phyloP scores from a whole-genome alignment of 2,329 filamentous ascomycete species.

The Diaporthe destruens region DNA sequence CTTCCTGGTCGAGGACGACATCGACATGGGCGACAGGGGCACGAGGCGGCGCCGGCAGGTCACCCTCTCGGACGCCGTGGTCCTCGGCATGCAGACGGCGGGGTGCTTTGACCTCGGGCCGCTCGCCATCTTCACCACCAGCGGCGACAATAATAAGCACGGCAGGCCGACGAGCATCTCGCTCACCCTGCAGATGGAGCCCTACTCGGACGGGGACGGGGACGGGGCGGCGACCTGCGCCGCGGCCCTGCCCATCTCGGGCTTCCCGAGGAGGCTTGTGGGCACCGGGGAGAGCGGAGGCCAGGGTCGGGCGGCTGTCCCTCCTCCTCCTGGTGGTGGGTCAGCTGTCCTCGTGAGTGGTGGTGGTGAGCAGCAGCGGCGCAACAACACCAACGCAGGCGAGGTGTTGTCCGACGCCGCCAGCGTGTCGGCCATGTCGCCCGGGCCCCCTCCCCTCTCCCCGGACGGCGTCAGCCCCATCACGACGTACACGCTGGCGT shows the following conservation, averaged over 20 bases:
- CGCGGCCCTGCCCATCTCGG: background rate
- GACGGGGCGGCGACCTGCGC: background rate
- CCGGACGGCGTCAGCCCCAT: conserved; percentile 15
- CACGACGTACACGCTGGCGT: conserved; percentile 11
- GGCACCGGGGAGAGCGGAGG: background rate
- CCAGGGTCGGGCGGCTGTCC: background rate
- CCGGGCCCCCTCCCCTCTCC: background rate
- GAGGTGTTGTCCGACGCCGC: background rate
- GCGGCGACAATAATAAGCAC: too few species aligned
- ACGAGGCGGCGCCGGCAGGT: background rate
- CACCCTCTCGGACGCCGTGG: background rate
- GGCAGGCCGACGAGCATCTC: background rate
- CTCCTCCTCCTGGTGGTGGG: background rate
- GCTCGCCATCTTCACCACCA: background rate
- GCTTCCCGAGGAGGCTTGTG: background rate
- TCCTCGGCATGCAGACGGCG: background rate
- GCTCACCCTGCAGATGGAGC: background rate
- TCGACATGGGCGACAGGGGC: background rate
- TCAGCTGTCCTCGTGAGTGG: conserved; percentile 4
- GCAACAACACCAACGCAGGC: background rate
- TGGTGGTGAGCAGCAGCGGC: too few species aligned
- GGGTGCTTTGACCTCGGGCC: background rate
- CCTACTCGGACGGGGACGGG: background rate
- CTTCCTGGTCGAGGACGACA: conserved; percentile 22
- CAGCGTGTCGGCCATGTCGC: conserved; percentile 14